Evolutionary conservation across 305 asterid species (phyloP), one percentile per base, ranked within the genome.

Genomic region (Rubia tinctorum): DNA sequence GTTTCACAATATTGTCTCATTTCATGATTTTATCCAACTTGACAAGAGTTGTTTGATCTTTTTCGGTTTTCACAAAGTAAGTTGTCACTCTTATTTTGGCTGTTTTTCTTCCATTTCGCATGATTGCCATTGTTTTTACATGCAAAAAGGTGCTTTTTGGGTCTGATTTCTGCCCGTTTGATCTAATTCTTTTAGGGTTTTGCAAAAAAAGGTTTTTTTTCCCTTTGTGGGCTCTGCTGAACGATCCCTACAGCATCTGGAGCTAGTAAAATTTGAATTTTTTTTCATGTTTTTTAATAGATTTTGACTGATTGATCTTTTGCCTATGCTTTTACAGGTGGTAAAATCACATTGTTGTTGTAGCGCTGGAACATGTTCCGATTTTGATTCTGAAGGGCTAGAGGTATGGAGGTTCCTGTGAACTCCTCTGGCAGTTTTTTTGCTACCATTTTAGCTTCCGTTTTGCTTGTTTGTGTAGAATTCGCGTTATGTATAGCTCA

Each of bases 101-200:
- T 56, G 44, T 18, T 12, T 43, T 67, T 15, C 37, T 30, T 27
- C 8, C n/a, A 6, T 59, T 61, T 59, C 30, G 2, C 42, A 20
- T 67, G 51, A n/a, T 71, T 71, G 23, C 12, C 49, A 39, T 60
- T 1, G 49, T 22, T 60, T 47, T 2, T 64, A 34, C 45, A 34
- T 77, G 69, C 73, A 25, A 20, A 56, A 45, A 55, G 55, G 64
- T 17, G 69, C 44, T 4, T 58, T 44, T 42, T 18, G 18, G 9
- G 51, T 59, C 40, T 45, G 70, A 55, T 56, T 66, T 13, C 42
- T 34, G 67, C 51, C 34, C 22, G 25, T 67, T 64, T 71, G 69
- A 39, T 59, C 40, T 15, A 17, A 61, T 23, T 8, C 13, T 39
- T 56, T 70, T 45, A 72, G 74, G 77, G 77, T 68, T 73, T 77